These are phyloP conservation scores for Cyamopsis tetragonoloba DNA, from an alignment of 306 rosid genomes.

Conservation along the genomic window DNA sequence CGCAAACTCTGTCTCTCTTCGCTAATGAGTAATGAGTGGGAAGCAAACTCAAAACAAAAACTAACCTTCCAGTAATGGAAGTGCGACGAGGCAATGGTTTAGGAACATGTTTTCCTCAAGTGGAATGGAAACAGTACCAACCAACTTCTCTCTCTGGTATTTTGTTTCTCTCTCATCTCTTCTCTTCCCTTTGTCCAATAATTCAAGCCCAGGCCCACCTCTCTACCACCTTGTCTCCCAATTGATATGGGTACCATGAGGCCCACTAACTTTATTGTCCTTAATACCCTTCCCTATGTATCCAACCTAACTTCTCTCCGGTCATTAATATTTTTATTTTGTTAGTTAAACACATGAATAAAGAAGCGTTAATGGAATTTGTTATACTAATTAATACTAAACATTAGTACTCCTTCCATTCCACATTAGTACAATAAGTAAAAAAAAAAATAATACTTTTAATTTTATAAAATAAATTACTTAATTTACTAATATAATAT, in stretches of 20 bases:
- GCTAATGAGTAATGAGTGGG: background rate
- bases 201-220: slow-evolving; percentile 58
- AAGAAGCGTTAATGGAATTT: background rate
- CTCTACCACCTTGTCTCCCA: background rate
- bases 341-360: background rate
- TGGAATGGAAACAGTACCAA: slow-evolving; percentile 36
- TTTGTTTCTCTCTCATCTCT: background rate
- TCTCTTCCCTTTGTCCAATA: slow-evolving; percentile 18
- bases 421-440: no score
- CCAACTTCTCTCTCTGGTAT: slow-evolving; percentile 20
- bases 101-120: slow-evolving; percentile 32
- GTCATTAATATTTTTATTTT: background rate
- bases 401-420: no score
- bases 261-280: slow-evolving; percentile 44
- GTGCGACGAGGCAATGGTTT: slow-evolving; percentile 40
- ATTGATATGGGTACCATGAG: slow-evolving; percentile 6
- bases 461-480: no score
- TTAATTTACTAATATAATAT: no score
- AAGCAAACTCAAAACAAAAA: slow-evolving; percentile 5
- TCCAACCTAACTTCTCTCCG: slow-evolving; percentile 21
- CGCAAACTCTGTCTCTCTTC: background rate
- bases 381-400: background rate
- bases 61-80: slow-evolving; percentile 58
- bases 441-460: no score
- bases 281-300: background rate